These are phyloP conservation scores for Diaporthe sp. DNA, from an alignment of 2,329 filamentous ascomycete species.

Conservation along the genomic window DNA sequence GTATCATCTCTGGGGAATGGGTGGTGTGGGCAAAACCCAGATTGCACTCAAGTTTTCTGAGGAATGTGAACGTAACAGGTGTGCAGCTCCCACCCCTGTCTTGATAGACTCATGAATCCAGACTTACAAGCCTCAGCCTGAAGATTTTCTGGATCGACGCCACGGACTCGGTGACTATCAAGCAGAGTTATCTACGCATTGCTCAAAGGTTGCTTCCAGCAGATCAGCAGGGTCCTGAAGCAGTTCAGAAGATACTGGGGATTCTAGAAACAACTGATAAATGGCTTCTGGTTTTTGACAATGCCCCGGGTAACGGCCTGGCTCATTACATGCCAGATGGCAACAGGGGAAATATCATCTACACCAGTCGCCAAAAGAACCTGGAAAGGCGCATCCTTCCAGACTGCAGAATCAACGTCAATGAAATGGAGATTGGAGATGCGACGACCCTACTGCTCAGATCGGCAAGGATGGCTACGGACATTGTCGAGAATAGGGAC, in stretches of 20 bases:
- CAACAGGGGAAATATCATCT: slow-evolving; percentile 48
- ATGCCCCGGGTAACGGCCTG: slow-evolving; percentile 43
- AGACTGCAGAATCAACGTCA: slow-evolving; percentile 38
- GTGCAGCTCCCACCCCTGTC: not conserved
- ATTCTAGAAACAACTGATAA: slow-evolving; percentile 43
- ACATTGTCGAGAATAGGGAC: not conserved
- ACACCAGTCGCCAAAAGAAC: slow-evolving; percentile 45
- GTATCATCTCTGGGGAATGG: slow-evolving; percentile 48
- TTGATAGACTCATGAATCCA: not conserved
- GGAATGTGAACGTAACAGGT: not conserved
- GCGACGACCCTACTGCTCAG: slow-evolving; percentile 43
- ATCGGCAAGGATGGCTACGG: not conserved
- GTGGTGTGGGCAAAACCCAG: slow-evolving; percentile 51
- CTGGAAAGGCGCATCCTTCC: slow-evolving; percentile 30
- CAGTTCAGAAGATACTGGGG: slow-evolving; percentile 35
- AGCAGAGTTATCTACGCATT: slow-evolving; percentile 44
- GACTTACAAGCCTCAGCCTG: not conserved
- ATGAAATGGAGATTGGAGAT: slow-evolving; percentile 39
- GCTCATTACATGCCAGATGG: slow-evolving; percentile 41
- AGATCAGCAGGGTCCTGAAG: not conserved
- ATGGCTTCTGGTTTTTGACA: slow-evolving; percentile 52
- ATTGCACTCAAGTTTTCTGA: slow-evolving; percentile 49
- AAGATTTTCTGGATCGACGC: slow-evolving; percentile 48
- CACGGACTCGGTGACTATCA: slow-evolving; percentile 43
- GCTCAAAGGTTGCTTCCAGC: not conserved